Evolutionary conservation across 1,284 basidiomycete genomes (phyloP).

Genomic region (Austroboletus novae-zelandiae): DNA sequence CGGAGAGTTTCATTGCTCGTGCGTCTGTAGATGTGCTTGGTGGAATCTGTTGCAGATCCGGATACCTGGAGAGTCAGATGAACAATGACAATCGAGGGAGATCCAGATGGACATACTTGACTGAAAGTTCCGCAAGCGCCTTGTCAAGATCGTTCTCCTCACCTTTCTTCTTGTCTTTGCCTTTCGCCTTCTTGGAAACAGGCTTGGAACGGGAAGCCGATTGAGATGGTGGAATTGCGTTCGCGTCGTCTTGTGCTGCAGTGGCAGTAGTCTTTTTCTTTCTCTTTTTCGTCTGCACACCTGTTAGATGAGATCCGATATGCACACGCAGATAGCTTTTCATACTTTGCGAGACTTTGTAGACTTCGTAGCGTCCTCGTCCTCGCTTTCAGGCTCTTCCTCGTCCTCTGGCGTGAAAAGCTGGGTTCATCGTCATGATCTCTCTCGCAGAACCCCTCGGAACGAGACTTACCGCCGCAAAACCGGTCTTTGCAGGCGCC

Average conservation of each 20-base stretch:
- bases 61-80: conserved; percentile 41
- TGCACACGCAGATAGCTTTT: background rate
- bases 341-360: conserved; percentile 47
- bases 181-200: conserved; percentile 58
- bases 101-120: conserved; percentile 51
- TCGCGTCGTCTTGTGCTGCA: conserved; percentile 12
- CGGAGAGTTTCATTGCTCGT: conserved; percentile 39
- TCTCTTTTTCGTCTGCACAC: conserved; percentile 45
- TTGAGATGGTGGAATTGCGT: conserved; percentile 9
- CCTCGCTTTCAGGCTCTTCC: conserved; percentile 34
- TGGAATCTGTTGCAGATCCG: conserved; percentile 46
- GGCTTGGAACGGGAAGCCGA: conserved; percentile 11
- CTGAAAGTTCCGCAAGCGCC: conserved; percentile 77
- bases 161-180: conserved; percentile 55
- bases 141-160: conserved; percentile 81
- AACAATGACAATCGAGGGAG: background rate
- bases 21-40: conserved; percentile 12
- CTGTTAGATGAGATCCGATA: background rate
- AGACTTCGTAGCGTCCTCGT: conserved; percentile 26
- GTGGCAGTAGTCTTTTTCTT: conserved; percentile 45
- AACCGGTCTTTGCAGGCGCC: conserved; percentile 37
- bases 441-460: background rate
- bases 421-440: conserved; percentile 25
- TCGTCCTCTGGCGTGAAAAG: conserved; percentile 38
- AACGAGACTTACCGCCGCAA: conserved; percentile 52